These are phyloP conservation scores for Bremia lactucae DNA, from an alignment of 352 stramenopile genomes.

Conservation along the genomic window DNA sequence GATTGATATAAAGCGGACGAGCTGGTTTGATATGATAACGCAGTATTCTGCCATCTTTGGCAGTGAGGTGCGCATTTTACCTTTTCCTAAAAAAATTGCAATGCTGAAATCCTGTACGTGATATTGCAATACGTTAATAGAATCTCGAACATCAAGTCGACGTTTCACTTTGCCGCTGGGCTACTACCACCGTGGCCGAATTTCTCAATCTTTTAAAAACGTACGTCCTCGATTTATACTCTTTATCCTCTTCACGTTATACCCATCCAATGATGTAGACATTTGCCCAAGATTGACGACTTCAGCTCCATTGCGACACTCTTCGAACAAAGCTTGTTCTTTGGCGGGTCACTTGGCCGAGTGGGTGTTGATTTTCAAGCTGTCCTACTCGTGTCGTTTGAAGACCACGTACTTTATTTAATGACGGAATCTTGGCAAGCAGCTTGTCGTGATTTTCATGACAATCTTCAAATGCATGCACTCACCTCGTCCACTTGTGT, in stretches of 20 bases:
- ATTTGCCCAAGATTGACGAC: constrained; percentile 79
- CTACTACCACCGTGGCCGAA: constrained; percentile 62
- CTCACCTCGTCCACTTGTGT: constrained; percentile 18
- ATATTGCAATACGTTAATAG: constrained; percentile 42
- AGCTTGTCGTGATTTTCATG: constrained; percentile 53
- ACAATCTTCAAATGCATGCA: constrained; percentile 35
- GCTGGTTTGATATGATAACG: constrained; percentile 87
- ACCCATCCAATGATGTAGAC: constrained; percentile 21
- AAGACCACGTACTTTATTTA: constrained; percentile 62
- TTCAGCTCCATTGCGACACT: constrained; percentile 73
- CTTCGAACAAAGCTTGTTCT: constrained; percentile 80
- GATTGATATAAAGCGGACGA: constrained; percentile 81
- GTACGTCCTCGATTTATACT: constrained; percentile 19
- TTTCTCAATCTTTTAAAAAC: constrained; percentile 77
- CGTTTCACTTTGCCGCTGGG: constrained; percentile 66
- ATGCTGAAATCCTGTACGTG: not conserved
- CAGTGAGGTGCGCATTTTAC: constrained; percentile 33
- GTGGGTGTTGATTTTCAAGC: constrained; percentile 77
- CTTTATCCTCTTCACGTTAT: not conserved
- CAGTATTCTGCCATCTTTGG: constrained; percentile 88
- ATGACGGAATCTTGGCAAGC: constrained; percentile 50
- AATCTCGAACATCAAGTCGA: too few relatives aligned
- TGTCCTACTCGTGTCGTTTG: constrained; percentile 73
- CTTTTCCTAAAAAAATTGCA: not conserved
- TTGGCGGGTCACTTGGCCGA: constrained; percentile 66